Evolutionary conservation across 805 yeast species (phyloP).

Genomic region (Kurtzmaniella fragi): DNA sequence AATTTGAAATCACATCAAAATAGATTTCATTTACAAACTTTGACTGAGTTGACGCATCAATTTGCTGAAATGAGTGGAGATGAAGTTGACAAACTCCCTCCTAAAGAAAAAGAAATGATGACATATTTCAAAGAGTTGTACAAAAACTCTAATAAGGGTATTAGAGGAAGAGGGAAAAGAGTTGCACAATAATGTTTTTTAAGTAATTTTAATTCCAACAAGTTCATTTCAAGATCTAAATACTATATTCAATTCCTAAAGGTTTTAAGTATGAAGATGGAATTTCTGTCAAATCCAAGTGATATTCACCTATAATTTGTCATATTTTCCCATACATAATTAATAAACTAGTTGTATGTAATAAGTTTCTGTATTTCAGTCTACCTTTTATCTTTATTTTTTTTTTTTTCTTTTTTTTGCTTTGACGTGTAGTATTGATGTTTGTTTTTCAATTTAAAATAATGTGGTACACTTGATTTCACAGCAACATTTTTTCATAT

Average conservation of each 20-base stretch:
- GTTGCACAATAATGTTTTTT: not conserved
- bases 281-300: no score
- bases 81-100: constrained; percentile 44
- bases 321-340: no score
- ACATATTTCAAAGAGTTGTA: constrained; percentile 77
- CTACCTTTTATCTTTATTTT: not conserved
- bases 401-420: not conserved
- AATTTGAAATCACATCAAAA: constrained; percentile 93
- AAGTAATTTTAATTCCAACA: not conserved
- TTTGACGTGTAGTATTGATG: not conserved
- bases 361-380: no score
- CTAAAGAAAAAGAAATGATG: constrained; percentile 62
- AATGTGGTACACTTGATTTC: not conserved
- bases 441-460: not conserved
- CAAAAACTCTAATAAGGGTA: constrained; percentile 86
- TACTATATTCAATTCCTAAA: no score
- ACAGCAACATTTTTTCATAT: constrained; percentile 21
- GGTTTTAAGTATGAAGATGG: no score
- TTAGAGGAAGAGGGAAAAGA: constrained; percentile 78
- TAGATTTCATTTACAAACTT: constrained; percentile 71
- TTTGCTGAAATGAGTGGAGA: constrained; percentile 57
- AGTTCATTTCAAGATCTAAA: no score
- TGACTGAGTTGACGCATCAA: constrained; percentile 60
- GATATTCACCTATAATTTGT: no score
- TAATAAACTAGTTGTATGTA: no score